Evolutionary conservation across 352 stramenopile species (phyloP).

Genomic region (Hyaloperonospora arabidopsidis): DNA sequence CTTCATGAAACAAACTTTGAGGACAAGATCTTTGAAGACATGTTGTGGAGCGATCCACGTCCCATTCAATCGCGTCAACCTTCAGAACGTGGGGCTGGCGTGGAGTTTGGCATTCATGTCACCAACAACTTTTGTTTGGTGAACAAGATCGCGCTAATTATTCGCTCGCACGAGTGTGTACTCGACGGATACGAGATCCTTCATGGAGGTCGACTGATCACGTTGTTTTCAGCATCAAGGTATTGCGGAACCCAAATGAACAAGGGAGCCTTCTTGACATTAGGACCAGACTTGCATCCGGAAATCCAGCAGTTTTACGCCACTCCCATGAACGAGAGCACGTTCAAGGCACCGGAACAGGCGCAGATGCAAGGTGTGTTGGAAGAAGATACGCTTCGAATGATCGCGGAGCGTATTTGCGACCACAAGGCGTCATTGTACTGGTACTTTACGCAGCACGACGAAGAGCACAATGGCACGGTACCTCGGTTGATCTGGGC

Average conservation of each 20-base stretch:
- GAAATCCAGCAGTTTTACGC: slow-evolving; percentile 94
- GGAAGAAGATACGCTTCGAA: slow-evolving; percentile 86
- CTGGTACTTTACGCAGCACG: slow-evolving; percentile 91
- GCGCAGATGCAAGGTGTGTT: slow-evolving; percentile 71
- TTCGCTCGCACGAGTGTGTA: slow-evolving; percentile 92
- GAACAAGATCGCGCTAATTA: slow-evolving; percentile 89
- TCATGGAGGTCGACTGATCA: slow-evolving; percentile 85
- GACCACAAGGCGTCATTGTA: slow-evolving; percentile 89
- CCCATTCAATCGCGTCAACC: slow-evolving; percentile 66
- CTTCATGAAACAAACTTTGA: slow-evolving; percentile 85
- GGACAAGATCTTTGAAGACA: slow-evolving; percentile 90
- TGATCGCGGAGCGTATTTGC: slow-evolving; percentile 91
- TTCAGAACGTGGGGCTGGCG: slow-evolving; percentile 82
- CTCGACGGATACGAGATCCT: slow-evolving; percentile 87
- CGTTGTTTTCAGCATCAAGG: slow-evolving; percentile 87
- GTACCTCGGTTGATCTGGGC: slow-evolving; percentile 86
- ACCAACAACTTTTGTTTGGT: slow-evolving; percentile 92
- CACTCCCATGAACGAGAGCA: slow-evolving; percentile 75
- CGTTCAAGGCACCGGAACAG: slow-evolving; percentile 59
- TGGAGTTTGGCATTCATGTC: slow-evolving; percentile 89
- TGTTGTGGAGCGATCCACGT: slow-evolving; percentile 90
- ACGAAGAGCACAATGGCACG: slow-evolving; percentile 82
- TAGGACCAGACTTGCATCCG: slow-evolving; percentile 85
- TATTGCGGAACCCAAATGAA: slow-evolving; percentile 92
- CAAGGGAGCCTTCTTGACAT: slow-evolving; percentile 88